These are phyloP conservation scores for Debaryomyces nepalensis DNA, from an alignment of 1,139 yeast genomes.

Conservation along the genomic window DNA sequence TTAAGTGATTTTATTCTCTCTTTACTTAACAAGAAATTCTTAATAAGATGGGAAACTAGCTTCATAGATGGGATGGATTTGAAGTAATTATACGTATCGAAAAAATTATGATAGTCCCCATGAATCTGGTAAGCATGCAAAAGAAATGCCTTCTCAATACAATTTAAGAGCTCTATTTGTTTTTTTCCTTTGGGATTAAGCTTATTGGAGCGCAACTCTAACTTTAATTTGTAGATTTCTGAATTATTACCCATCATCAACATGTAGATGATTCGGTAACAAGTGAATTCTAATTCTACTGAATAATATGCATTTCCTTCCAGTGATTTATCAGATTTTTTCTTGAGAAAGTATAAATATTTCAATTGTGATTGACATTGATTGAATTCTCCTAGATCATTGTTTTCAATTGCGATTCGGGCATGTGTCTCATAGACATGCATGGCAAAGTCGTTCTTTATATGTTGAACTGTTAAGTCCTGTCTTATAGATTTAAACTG, in stretches of 20 bases:
- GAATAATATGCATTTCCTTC: constrained; percentile 21
- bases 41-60: constrained; percentile 35
- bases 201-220: constrained; percentile 18
- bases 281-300: constrained; percentile 62
- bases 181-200: constrained; percentile 12
- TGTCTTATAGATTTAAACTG: constrained; percentile 92
- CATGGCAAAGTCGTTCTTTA: constrained; percentile 77
- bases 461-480: constrained; percentile 90
- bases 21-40: constrained; percentile 50
- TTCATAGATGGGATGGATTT: constrained; percentile 21
- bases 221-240: constrained; percentile 47
- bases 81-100: constrained; percentile 42
- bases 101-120: constrained; percentile 59
- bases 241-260: constrained; percentile 72
- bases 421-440: constrained; percentile 86
- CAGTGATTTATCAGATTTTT: constrained; percentile 17
- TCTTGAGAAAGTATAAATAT: constrained; percentile 52
- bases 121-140: constrained; percentile 28
- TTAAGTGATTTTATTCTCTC: constrained; percentile 66
- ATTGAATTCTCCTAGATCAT: constrained; percentile 91
- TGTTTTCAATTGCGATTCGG: constrained; percentile 77
- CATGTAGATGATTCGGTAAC: constrained; percentile 78
- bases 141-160: constrained; percentile 30
- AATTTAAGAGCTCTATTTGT: constrained; percentile 26
- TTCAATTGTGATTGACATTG: constrained; percentile 89